Evolutionary conservation across 2,329 filamentous ascomycete genomes (phyloP), one percentile per base, ranked within the genome.

Genomic region (Colletotrichum acutatum): DNA sequence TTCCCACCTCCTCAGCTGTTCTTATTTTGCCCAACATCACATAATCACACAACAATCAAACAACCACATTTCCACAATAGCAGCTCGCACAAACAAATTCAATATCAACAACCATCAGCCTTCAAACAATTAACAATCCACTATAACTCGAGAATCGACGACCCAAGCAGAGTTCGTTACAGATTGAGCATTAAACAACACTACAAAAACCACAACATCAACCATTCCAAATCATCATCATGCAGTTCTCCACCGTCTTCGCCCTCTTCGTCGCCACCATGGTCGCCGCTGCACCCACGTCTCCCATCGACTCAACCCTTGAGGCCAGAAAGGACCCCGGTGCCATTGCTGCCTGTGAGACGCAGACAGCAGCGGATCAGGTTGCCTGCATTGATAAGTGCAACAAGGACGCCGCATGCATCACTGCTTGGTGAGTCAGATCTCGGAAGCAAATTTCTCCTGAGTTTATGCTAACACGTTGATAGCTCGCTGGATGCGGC

Each of bases 1-100:
- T 49, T 22, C 42, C 42, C 42, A 4, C 42, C 19, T 9, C 3
- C 8, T 4, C 1, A 0, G 2, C 1, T 7, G 0, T 0, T 0
- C 4, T 9, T 34, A 11, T 32, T 12, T 12, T 8, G 12, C 1
- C 1, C 19, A n/a, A 6, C 7, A n/a, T n/a, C 42, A 49, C n/a
- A 4, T 7, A 7, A 22, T 22, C 8, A 49, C 8, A n/a, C 42
- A 49, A 22, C 0, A 9, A n/a, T 2, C 0, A 9, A 49, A n/a
- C 19, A 49, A 49, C 19, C 9, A n/a, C 8, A n/a, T n/a, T n/a
- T n/a, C n/a, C n/a, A n/a, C n/a, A n/a, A n/a, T n/a, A n/a, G n/a
- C n/a, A n/a, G n/a, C n/a, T n/a, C n/a, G n/a, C n/a, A n/a, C n/a
- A n/a, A n/a, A n/a, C n/a, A n/a, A n/a, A n/a, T n/a, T n/a, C n/a